Conservation (phyloP, 2,329 filamentous ascomycete species). For the Emergomyces pasteurianus region DNA sequence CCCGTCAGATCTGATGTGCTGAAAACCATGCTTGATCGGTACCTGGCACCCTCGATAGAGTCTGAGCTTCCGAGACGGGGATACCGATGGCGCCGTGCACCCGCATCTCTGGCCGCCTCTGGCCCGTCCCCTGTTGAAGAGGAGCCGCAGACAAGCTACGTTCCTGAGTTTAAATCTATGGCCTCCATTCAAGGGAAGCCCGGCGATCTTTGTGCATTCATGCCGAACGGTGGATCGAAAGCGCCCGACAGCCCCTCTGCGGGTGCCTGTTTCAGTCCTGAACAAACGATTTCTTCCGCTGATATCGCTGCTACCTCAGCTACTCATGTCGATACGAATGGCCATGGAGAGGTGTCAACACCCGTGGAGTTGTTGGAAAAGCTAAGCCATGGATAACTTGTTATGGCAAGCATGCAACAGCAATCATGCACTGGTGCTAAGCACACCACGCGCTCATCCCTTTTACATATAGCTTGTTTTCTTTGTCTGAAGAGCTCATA, state of each 20-base stretch:
- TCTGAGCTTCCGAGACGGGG: conserved; percentile 5
- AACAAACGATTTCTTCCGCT: not conserved
- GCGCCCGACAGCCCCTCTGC: not conserved
- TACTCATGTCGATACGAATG: not conserved
- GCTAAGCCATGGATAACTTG: not conserved
- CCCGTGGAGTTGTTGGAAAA: not conserved
- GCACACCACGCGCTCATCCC: not conserved
- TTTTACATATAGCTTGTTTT: not conserved
- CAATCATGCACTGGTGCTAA: not conserved
- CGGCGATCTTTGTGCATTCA: not conserved
- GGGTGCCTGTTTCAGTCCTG: not conserved
- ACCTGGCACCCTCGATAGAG: conserved; percentile 41
- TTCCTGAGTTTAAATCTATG: not conserved
- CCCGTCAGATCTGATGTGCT: conserved; percentile 82
- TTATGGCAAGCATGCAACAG: not conserved
- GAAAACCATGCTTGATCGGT: conserved; percentile 67
- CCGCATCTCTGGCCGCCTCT: not conserved
- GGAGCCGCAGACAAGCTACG: not conserved
- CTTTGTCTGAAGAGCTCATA: not conserved
- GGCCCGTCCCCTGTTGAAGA: not conserved
- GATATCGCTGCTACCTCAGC: not conserved
- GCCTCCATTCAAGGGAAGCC: not conserved
- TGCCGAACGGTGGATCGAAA: not conserved
- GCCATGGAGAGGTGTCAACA: not conserved
- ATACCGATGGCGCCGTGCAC: not conserved